These are phyloP conservation scores for Phytophthora tentaculata DNA, from an alignment of 352 stramenopile genomes.

Conservation along the genomic window DNA sequence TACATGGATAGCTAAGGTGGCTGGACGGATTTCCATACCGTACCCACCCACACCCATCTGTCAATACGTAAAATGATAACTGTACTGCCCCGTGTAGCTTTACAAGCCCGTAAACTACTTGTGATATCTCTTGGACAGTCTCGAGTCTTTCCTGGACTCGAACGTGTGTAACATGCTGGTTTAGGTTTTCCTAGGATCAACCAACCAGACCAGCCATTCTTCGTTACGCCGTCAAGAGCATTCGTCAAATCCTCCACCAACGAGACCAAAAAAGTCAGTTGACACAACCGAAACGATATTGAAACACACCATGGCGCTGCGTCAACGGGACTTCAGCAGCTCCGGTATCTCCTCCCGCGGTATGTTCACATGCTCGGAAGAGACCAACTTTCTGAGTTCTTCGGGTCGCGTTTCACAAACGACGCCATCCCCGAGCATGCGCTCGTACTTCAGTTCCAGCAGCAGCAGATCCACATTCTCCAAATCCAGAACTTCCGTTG, in stretches of 20 bases:
- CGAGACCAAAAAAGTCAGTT: neutral
- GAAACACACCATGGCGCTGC: conserved; percentile 8
- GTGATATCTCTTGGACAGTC: conserved; percentile 1
- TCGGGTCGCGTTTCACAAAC: conserved; percentile 12
- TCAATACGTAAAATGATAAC: neutral
- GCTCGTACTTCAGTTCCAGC: conserved; percentile 40
- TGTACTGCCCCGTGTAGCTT: neutral
- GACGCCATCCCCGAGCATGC: conserved; percentile 22
- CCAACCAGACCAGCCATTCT: conserved; percentile 30
- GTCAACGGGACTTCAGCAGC: conserved; percentile 18
- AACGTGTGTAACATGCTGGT: conserved; percentile 29
- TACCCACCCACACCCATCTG: neutral
- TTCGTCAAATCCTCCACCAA: conserved; percentile 9
- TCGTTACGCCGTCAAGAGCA: conserved; percentile 19
- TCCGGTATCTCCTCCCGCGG: conserved; percentile 32
- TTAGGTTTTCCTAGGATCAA: conserved; percentile 12
- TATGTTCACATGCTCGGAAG: conserved; percentile 37
- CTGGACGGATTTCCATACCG: neutral
- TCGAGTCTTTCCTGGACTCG: neutral
- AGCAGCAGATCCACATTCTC: conserved; percentile 23
- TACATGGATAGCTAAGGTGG: no score
- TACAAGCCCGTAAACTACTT: conserved; percentile 19
- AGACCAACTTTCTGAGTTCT: conserved; percentile 22
- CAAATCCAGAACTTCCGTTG: conserved; percentile 13
- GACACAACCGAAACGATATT: neutral